Conservation (phyloP, 2,329 filamentous ascomycete genomes). For the Apiospora saccharicola region DNA sequence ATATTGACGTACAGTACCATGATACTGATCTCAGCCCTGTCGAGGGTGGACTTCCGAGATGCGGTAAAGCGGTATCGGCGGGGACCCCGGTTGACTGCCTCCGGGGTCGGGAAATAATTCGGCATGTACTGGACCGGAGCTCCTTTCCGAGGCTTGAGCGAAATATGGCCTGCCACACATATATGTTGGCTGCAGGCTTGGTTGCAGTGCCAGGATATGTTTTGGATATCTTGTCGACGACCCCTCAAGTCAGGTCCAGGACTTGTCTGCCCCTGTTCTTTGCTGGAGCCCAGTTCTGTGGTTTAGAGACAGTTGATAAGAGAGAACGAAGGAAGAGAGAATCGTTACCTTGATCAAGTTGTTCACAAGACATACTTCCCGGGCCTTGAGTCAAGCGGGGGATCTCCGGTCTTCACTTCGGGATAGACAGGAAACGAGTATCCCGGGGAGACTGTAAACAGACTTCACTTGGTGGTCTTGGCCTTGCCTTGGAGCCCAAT, state of each 20-base stretch:
- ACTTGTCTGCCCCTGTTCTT: too few relatives aligned
- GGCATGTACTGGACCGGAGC: too few relatives aligned
- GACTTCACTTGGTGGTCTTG: not conserved
- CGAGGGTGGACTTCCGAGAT: not conserved
- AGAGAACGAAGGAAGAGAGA: too few relatives aligned
- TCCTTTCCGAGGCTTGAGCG: not conserved
- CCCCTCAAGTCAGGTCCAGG: too few relatives aligned
- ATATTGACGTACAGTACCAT: not conserved
- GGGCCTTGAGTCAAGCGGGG: not conserved
- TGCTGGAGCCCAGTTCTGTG: too few relatives aligned
- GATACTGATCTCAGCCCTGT: not conserved
- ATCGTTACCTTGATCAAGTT: too few relatives aligned
- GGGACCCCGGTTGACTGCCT: not conserved
- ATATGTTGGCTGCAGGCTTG: not conserved
- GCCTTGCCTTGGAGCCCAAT: not conserved
- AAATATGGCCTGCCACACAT: not conserved
- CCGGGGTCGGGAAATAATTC: not conserved
- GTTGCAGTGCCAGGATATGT: too few relatives aligned
- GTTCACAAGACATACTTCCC: not conserved
- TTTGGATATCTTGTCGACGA: too few relatives aligned
- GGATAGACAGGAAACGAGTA: not conserved
- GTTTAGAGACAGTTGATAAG: too few relatives aligned
- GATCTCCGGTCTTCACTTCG: not conserved
- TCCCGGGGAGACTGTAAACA: not conserved
- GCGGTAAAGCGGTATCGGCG: not conserved